These are phyloP conservation scores for rapeseed (Brassica napus) DNA, from an alignment of 345 rosid genomes.

Conservation along the genomic window Da-Ae NC_063439.1:25679001-25679500, in stretches of 20 bases:
- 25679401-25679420: background rate
- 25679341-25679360: background rate
- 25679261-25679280: constrained; percentile 34
- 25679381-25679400: background rate
- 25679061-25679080: constrained; percentile 41
- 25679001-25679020: constrained; percentile 29
- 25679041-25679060: constrained; percentile 26
- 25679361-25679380: background rate
- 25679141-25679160: constrained; percentile 8
- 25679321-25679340: too few relatives aligned
- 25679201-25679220: constrained; percentile 9
- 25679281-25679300: constrained; percentile 13
- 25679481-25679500: background rate
- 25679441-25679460: background rate
- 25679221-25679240: constrained; percentile 12
- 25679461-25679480: background rate
- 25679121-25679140: constrained; percentile 31
- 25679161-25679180: constrained; percentile 14
- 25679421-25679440: background rate
- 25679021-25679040: constrained; percentile 37
- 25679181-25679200: constrained; percentile 23
- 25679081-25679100: constrained; percentile 36
- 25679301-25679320: background rate
- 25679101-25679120: constrained; percentile 14
- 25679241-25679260: constrained; percentile 49